Conservation (phyloP, 2,329 filamentous ascomycete genomes). For the Pseudocercospora musae region DNA sequence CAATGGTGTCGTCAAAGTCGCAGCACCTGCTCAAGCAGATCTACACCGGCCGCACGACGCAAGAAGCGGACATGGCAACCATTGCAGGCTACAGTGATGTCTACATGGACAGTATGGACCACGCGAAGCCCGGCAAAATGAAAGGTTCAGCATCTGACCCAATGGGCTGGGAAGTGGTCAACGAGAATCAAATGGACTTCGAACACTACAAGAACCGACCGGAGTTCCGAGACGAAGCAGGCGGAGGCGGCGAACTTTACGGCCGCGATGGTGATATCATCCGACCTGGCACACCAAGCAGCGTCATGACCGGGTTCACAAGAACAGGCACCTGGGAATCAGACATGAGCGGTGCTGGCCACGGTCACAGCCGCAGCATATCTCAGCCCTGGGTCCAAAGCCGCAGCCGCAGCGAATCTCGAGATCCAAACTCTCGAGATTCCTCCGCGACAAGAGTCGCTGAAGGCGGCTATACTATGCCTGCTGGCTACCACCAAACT, state of each 20-base stretch:
- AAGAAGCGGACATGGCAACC: slow-evolving; percentile 62
- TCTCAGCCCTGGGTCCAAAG: slow-evolving; percentile 14
- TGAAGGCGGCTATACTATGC: slow-evolving; percentile 41
- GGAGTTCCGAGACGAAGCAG: slow-evolving; percentile 83
- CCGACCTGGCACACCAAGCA: slow-evolving; percentile 61
- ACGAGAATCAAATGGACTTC: slow-evolving; percentile 82
- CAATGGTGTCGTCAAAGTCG: slow-evolving; percentile 91
- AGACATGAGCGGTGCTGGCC: slow-evolving; percentile 12
- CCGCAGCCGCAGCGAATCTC: slow-evolving; percentile 28
- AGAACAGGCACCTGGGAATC: slow-evolving; percentile 32
- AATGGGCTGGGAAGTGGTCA: slow-evolving; percentile 75
- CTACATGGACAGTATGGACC: slow-evolving; percentile 76
- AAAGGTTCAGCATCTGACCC: slow-evolving; percentile 40
- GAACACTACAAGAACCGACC: slow-evolving; percentile 86
- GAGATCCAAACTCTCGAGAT: slow-evolving; percentile 28
- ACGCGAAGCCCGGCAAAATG: slow-evolving; percentile 55
- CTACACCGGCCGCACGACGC: slow-evolving; percentile 67
- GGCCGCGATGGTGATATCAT: slow-evolving; percentile 59
- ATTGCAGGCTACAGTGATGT: slow-evolving; percentile 77
- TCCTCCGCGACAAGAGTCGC: slow-evolving; percentile 19
- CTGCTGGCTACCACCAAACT: slow-evolving; percentile 48
- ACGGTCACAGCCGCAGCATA: slow-evolving; percentile 13
- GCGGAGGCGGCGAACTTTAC: slow-evolving; percentile 61
- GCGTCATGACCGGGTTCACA: slow-evolving; percentile 38
- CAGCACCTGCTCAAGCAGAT: slow-evolving; percentile 82